Evolutionary conservation across 2,329 filamentous ascomycete genomes (phyloP).

Genomic region (Cladosporium sp.): DNA sequence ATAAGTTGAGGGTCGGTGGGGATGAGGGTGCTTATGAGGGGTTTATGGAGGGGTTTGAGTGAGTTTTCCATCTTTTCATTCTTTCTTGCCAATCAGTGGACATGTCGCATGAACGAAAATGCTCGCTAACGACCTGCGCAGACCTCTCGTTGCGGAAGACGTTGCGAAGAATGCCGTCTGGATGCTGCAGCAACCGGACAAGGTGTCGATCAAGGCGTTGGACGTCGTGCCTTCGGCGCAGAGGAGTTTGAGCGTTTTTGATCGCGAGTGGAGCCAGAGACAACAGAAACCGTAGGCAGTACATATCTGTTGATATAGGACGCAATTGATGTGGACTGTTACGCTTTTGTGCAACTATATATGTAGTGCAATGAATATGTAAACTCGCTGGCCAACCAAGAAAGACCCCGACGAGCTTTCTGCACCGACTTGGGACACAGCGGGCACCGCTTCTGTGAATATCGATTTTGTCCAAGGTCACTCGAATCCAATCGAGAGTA

Average conservation of each 20-base stretch:
- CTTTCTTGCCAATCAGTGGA: too few relatives aligned
- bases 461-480: too few relatives aligned
- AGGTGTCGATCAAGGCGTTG: constrained; percentile 43
- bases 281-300: constrained; percentile 3
- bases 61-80: background rate
- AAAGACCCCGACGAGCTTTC: too few relatives aligned
- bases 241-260: constrained; percentile 35
- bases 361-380: too few relatives aligned
- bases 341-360: too few relatives aligned
- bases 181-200: constrained; percentile 40
- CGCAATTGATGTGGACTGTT: too few relatives aligned
- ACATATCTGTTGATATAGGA: too few relatives aligned
- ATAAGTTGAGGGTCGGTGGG: constrained; percentile 42
- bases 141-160: constrained; percentile 40
- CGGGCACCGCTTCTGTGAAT: too few relatives aligned
- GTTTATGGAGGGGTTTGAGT: constrained; percentile 44
- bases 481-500: too few relatives aligned
- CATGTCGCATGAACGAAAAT: too few relatives aligned
- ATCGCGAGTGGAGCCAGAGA: constrained; percentile 32
- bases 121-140: background rate
- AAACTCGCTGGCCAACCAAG: too few relatives aligned
- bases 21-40: constrained; percentile 40
- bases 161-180: constrained; percentile 41
- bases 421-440: too few relatives aligned
- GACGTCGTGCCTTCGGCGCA: constrained; percentile 45